Evolutionary conservation across 495 filamentous ascomycete species (phyloP).

Genomic region (Xylaria cubensis): DNA sequence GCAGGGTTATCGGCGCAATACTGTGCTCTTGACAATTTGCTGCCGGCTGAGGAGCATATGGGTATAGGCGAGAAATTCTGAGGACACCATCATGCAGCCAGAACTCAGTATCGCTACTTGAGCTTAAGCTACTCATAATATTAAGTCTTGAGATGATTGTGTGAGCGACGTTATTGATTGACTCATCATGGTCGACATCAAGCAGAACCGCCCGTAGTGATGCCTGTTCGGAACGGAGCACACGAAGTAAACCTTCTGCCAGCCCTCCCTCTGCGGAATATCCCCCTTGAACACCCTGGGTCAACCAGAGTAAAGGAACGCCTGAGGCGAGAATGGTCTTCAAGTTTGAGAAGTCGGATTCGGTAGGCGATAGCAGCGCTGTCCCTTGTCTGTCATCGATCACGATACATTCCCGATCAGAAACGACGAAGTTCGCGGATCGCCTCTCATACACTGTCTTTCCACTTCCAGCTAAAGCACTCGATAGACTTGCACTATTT

Average conservation of each 20-base stretch:
- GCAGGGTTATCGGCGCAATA: not conserved
- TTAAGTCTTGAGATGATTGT: constrained; percentile 25
- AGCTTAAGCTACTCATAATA: constrained; percentile 25
- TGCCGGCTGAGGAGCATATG: not conserved
- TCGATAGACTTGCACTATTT: not conserved
- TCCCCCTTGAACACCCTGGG: constrained; percentile 7
- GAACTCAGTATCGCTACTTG: constrained; percentile 33
- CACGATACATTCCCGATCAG: not conserved
- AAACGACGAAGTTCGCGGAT: not conserved
- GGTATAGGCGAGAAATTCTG: constrained; percentile 26
- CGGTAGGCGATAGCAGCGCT: not conserved
- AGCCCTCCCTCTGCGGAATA: constrained; percentile 14
- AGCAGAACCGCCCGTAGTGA: constrained; percentile 27
- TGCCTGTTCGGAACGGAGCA: constrained; percentile 30
- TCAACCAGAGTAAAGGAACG: constrained; percentile 4
- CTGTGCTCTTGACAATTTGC: not conserved
- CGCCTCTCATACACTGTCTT: not conserved
- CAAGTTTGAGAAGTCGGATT: not conserved
- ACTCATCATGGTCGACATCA: constrained; percentile 29
- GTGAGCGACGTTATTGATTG: constrained; percentile 2
- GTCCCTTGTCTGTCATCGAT: constrained; percentile 14
- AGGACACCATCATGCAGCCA: constrained; percentile 37
- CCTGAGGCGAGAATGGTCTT: constrained; percentile 8
- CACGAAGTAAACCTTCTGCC: constrained; percentile 32
- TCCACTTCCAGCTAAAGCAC: not conserved